Conservation (phyloP, 371 early-diverging fungal genomes). For the Mortierella sp. region DNA sequence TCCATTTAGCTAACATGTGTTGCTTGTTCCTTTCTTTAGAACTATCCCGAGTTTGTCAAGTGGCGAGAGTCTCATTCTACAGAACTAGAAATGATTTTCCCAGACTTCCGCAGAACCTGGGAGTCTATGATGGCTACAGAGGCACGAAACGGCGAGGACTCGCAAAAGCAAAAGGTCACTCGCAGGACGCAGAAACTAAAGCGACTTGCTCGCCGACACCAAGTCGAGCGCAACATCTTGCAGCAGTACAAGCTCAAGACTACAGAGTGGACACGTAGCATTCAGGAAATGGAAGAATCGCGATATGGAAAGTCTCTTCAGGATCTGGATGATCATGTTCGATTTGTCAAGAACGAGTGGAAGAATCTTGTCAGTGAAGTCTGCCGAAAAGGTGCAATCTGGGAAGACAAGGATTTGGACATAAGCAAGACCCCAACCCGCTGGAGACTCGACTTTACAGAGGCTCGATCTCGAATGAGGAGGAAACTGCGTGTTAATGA, state of each 20-base stretch:
- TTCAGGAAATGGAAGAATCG: constrained; percentile 70
- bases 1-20: neutral
- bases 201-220: constrained; percentile 61
- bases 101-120: constrained; percentile 70
- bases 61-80: constrained; percentile 28
- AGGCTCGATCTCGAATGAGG: constrained; percentile 60
- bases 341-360: constrained; percentile 77
- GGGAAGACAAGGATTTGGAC: constrained; percentile 59
- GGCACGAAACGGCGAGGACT: constrained; percentile 66
- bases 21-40: constrained; percentile 12
- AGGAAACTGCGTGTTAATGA: constrained; percentile 45
- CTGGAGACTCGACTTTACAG: constrained; percentile 83
- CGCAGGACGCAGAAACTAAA: constrained; percentile 68
- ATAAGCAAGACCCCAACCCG: constrained; percentile 40
- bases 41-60: constrained; percentile 41
- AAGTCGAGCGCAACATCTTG: constrained; percentile 62
- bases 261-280: constrained; percentile 65
- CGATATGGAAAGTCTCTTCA: constrained; percentile 70
- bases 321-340: constrained; percentile 71
- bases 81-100: constrained; percentile 50
- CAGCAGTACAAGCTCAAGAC: constrained; percentile 67
- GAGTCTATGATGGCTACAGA: constrained; percentile 66
- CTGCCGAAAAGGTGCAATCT: constrained; percentile 71
- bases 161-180: constrained; percentile 57
- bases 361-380: constrained; percentile 61